Evolutionary conservation across 257 asterid species (phyloP).

Genomic region (Craterostigma plantagineum): DNA sequence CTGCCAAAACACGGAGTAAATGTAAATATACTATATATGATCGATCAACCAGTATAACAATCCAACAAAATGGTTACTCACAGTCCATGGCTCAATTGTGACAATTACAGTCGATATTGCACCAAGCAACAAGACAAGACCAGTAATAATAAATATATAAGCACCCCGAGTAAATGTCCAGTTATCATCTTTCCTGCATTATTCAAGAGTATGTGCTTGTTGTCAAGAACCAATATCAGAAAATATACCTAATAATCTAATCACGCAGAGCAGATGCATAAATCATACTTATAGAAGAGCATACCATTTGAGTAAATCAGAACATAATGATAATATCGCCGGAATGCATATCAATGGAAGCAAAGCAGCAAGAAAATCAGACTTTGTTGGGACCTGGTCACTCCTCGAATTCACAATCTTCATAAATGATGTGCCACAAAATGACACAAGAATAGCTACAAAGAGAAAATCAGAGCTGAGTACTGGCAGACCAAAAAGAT

Average conservation of each 20-base stretch:
- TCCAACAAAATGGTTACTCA: conserved; percentile 19
- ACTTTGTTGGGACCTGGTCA: conserved; percentile 66
- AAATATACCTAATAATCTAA: neutral
- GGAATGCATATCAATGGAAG: conserved; percentile 95
- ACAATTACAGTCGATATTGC: conserved; percentile 79
- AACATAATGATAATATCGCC: conserved; percentile 59
- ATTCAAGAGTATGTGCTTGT: neutral
- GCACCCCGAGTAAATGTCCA: conserved; percentile 93
- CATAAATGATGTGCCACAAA: conserved; percentile 77
- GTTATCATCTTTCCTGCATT: conserved; percentile 88
- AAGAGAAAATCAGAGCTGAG: conserved; percentile 6
- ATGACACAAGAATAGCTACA: conserved; percentile 76
- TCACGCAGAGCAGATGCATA: conserved; percentile 3
- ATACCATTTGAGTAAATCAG: conserved; percentile 93
- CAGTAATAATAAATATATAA: conserved; percentile 52
- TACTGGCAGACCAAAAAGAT: neutral
- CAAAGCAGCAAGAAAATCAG: conserved; percentile 88
- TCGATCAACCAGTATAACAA: neutral
- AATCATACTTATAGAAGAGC: conserved; percentile 12
- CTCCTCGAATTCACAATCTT: conserved; percentile 60
- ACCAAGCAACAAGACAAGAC: conserved; percentile 70
- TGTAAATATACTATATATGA: neutral
- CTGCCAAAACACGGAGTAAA: conserved; percentile 22
- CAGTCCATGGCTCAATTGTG: conserved; percentile 78
- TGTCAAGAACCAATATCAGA: neutral